Percentiles rank a stretch among this genome's conserved stretches.
These are phyloP conservation scores for Monosporascus sp. DNA, from an alignment of 2,329 filamentous ascomycete genomes.

Conservation along the genomic window DNA sequence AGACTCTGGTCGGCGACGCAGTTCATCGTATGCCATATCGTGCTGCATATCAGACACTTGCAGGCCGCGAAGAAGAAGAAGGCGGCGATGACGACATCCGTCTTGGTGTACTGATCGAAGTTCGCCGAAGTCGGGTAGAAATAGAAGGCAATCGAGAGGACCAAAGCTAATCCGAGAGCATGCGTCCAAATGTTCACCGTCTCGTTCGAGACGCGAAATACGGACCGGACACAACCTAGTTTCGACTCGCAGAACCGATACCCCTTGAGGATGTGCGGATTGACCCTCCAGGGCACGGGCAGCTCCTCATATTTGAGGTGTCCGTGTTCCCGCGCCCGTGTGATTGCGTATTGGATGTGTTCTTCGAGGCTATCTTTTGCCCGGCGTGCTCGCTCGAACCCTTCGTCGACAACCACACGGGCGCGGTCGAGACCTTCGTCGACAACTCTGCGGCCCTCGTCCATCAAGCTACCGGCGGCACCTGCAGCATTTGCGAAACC, in stretches of 20 bases:
- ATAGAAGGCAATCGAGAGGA: slow-evolving; percentile 86
- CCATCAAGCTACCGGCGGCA: slow-evolving; percentile 67
- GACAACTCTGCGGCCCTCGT: slow-evolving; percentile 71
- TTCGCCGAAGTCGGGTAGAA: slow-evolving; percentile 87
- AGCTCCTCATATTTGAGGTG: slow-evolving; percentile 86
- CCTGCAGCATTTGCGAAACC: slow-evolving; percentile 63
- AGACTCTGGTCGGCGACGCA: slow-evolving; percentile 84
- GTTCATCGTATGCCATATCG: slow-evolving; percentile 98
- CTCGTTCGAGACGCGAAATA: slow-evolving; percentile 85
- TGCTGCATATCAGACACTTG: slow-evolving; percentile 92
- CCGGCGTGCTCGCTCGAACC: slow-evolving; percentile 73
- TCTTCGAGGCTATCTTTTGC: slow-evolving; percentile 80
- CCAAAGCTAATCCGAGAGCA: slow-evolving; percentile 78
- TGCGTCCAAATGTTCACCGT: slow-evolving; percentile 98
- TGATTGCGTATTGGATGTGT: slow-evolving; percentile 73
- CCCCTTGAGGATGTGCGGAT: slow-evolving; percentile 84
- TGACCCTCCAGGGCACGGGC: slow-evolving; percentile 87
- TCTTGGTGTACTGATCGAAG: slow-evolving; percentile 79
- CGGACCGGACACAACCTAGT: slow-evolving; percentile 77
- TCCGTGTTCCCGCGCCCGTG: slow-evolving; percentile 69
- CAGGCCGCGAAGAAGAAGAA: slow-evolving; percentile 95
- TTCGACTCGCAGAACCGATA: slow-evolving; percentile 95
- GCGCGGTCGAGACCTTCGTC: slow-evolving; percentile 74
- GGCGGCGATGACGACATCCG: slow-evolving; percentile 84
- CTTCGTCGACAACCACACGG: slow-evolving; percentile 71